Evolutionary conservation across 2,329 filamentous ascomycete species (phyloP).

Genomic region (Fusarium nygamai): DNA sequence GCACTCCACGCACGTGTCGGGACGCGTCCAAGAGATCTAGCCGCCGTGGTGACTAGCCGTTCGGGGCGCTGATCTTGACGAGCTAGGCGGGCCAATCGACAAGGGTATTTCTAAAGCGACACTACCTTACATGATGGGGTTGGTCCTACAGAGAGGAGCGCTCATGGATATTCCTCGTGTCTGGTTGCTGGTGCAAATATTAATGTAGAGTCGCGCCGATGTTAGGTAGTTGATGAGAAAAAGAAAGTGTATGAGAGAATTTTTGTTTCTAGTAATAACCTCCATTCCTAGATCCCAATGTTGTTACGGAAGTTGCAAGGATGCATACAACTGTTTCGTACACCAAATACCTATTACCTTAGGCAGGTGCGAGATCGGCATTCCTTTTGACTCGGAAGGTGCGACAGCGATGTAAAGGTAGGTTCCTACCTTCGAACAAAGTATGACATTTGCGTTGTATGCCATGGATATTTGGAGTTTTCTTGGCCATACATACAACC

Average conservation of each 20-base stretch:
- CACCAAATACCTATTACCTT: background rate
- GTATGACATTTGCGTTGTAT: background rate
- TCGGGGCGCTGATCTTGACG: constrained; percentile 27
- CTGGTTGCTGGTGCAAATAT: background rate
- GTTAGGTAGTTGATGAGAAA: background rate
- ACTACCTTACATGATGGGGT: background rate
- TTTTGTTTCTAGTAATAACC: background rate
- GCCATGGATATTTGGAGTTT: background rate
- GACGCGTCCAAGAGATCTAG: constrained; percentile 28
- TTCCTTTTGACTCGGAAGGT: background rate
- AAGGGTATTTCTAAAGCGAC: constrained; percentile 9
- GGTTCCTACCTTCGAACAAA: background rate
- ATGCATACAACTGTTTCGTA: background rate
- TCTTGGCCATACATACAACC: background rate
- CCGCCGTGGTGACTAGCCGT: constrained; percentile 16
- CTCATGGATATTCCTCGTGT: background rate
- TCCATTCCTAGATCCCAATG: background rate
- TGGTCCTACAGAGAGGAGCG: background rate
- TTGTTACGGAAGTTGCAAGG: background rate
- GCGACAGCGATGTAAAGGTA: background rate
- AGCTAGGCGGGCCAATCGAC: constrained; percentile 8
- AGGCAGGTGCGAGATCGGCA: background rate
- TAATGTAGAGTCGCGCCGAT: background rate
- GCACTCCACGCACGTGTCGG: constrained; percentile 13
- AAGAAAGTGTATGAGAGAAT: background rate